These are phyloP conservation scores for Lathyrus oleraceus DNA, from an alignment of 306 rosid genomes.

Conservation along the genomic window DNA sequence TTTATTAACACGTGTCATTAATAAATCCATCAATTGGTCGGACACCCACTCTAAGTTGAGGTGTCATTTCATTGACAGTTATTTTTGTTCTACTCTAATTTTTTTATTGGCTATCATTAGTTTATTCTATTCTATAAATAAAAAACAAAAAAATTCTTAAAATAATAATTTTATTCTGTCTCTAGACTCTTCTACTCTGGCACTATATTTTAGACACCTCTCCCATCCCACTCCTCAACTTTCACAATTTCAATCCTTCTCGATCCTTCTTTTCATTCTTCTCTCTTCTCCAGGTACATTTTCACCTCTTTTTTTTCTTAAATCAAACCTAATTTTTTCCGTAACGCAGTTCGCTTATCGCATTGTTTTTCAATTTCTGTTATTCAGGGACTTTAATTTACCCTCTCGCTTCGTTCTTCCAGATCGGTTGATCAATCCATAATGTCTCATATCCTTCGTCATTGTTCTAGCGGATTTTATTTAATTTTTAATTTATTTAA, in stretches of 20 bases:
- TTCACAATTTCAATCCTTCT: constrained; percentile 2
- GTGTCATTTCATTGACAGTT: neutral
- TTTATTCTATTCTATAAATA: neutral
- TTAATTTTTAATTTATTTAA: neutral
- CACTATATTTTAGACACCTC: neutral
- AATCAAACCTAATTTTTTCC: neutral
- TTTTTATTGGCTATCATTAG: neutral
- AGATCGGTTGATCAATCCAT: constrained; percentile 7
- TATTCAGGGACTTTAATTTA: constrained; percentile 14
- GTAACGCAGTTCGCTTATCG: neutral
- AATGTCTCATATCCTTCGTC: constrained; percentile 67
- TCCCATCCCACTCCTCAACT: neutral
- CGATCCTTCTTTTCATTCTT: neutral
- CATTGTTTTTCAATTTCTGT: neutral
- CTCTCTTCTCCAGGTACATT: neutral
- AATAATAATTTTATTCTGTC: neutral
- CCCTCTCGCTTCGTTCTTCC: constrained; percentile 35
- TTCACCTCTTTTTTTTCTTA: no score
- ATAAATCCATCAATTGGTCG: neutral
- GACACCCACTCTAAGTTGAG: neutral
- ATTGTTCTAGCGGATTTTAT: neutral
- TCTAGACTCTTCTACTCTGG: constrained; percentile 33
- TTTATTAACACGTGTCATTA: neutral
- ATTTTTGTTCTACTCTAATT: neutral
- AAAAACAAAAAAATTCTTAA: neutral